phyloP scores from a whole-genome alignment of 257 asterid species.

The Osmanthus fragrans region DNA sequence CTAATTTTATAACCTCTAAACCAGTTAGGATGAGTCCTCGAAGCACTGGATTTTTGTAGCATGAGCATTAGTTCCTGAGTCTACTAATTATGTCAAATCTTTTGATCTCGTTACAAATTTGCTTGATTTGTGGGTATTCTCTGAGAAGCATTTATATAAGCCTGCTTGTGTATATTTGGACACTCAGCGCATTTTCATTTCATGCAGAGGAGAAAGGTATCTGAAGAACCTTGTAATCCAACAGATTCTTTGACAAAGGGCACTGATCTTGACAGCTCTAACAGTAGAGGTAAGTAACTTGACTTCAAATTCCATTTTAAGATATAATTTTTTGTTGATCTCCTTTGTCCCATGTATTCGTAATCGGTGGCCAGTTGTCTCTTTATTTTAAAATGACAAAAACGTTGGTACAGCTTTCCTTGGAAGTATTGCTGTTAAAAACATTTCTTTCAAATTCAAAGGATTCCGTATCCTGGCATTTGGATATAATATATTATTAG shows the following conservation, averaged over 20 bases:
- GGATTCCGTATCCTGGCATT: background rate
- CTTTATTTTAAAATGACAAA: background rate
- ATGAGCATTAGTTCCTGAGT: background rate
- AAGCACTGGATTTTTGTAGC: background rate
- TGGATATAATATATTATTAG: background rate
- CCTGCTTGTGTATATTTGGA: background rate
- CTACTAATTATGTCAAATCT: background rate
- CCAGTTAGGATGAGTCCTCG: background rate
- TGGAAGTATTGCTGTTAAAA: background rate
- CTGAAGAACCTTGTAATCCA: constrained; percentile 44
- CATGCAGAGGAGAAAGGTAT: constrained; percentile 51
- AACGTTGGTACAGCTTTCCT: background rate
- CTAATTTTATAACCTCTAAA: background rate
- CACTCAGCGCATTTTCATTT: constrained; percentile 5
- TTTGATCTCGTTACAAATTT: background rate
- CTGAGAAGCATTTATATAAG: background rate
- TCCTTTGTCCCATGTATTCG: background rate
- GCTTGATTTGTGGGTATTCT: background rate
- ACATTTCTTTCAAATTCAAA: background rate
- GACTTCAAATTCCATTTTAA: constrained; percentile 9
- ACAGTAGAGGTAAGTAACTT: constrained; percentile 40
- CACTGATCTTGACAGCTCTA: constrained; percentile 32
- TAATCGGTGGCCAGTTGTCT: background rate
- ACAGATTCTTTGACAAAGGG: constrained; percentile 41
- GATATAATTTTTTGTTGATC: background rate